phyloP scores from a whole-genome alignment of 805 yeast genomes.

The Sugiyamaella marilandica region DNA sequence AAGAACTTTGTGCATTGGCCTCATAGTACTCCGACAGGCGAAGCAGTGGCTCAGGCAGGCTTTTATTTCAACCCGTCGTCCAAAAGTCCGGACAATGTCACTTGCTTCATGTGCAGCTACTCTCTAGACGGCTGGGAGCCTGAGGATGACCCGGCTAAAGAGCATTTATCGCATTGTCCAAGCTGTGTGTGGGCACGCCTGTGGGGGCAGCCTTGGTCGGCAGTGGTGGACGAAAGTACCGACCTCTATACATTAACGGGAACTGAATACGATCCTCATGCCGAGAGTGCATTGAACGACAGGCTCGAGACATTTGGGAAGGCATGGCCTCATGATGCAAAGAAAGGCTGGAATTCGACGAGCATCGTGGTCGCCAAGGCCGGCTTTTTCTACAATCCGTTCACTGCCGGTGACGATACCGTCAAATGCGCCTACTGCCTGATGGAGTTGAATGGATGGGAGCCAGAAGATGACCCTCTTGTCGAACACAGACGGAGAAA shows the following conservation, averaged over 20 bases:
- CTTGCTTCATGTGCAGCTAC: conserved; percentile 55
- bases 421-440: conserved; percentile 64
- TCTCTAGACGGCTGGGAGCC: conserved; percentile 57
- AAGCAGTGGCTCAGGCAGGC: conserved; percentile 51
- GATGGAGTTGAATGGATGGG: conserved; percentile 68
- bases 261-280: conserved; percentile 21
- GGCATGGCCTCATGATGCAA: conserved; percentile 43
- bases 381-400: conserved; percentile 61
- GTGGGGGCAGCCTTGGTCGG: conserved; percentile 22
- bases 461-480: conserved; percentile 55
- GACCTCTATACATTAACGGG: background rate
- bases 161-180: conserved; percentile 39
- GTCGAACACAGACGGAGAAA: conserved; percentile 49
- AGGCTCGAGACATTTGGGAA: conserved; percentile 25
- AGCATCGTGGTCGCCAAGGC: conserved; percentile 45
- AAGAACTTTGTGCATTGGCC: conserved; percentile 24
- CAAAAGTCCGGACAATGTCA: conserved; percentile 44
- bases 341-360: conserved; percentile 39
- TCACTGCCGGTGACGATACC: conserved; percentile 45
- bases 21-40: conserved; percentile 25
- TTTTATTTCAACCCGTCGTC: conserved; percentile 54
- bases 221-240: conserved; percentile 15
- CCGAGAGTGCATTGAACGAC: conserved; percentile 20
- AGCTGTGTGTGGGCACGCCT: conserved; percentile 36
- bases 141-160: conserved; percentile 46